Evolutionary conservation across 1,284 basidiomycete genomes (phyloP).

Genomic region (Malassezia arunalokei): DNA sequence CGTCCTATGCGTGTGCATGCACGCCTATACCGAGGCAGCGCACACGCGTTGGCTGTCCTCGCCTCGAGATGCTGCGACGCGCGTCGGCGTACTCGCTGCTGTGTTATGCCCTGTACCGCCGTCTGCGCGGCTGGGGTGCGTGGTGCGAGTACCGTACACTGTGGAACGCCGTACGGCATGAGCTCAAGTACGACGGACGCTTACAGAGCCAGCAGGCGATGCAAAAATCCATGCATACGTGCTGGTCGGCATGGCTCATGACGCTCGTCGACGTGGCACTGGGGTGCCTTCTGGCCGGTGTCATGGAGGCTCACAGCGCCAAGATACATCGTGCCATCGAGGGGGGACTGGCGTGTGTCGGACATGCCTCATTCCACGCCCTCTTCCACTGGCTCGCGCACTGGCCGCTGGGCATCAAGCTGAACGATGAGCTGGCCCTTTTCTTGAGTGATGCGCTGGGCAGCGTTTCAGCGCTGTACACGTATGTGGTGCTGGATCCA

Average conservation of each 20-base stretch:
- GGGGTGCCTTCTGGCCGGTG: background rate
- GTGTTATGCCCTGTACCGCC: background rate
- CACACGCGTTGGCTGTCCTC: background rate
- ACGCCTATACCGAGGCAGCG: background rate
- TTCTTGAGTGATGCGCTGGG: conserved; percentile 62
- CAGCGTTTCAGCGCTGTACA: conserved; percentile 7
- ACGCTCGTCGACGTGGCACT: background rate
- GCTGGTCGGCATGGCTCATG: background rate
- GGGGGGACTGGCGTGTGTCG: background rate
- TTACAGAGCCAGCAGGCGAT: background rate
- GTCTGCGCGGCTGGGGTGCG: no score
- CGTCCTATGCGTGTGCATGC: background rate
- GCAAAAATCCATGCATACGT: background rate
- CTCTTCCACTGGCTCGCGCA: conserved; percentile 72
- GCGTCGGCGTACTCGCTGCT: background rate
- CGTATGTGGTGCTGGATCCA: conserved; percentile 7
- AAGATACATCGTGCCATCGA: background rate
- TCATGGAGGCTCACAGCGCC: background rate
- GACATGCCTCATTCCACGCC: conserved; percentile 22
- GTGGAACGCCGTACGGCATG: no score
- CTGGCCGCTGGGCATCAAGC: conserved; percentile 90
- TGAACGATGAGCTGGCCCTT: conserved; percentile 79
- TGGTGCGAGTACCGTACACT: no score
- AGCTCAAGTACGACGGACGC: no score
- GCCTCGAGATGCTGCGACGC: background rate